These are phyloP conservation scores for Diddensiella transvaalensis DNA, from an alignment of 805 yeast species.

Conservation along the genomic window DNA sequence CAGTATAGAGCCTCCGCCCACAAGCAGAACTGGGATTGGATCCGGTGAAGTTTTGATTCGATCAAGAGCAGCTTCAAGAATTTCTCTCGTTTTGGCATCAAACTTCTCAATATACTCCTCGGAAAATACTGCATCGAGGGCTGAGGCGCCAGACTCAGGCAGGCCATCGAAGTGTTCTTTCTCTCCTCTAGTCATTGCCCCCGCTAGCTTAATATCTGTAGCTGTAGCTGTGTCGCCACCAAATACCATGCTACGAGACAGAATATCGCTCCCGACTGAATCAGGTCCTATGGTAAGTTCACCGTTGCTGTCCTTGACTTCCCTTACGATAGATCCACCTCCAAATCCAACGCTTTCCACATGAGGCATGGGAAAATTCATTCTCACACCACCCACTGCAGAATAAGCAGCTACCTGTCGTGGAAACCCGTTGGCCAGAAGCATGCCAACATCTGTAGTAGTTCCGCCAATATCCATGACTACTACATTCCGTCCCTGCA, in stretches of 20 bases:
- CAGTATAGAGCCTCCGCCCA: slow-evolving; percentile 51
- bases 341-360: slow-evolving; percentile 49
- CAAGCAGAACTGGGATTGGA: slow-evolving; percentile 42
- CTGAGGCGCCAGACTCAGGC: slow-evolving; percentile 12
- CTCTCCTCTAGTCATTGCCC: slow-evolving; percentile 21
- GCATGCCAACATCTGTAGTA: slow-evolving; percentile 47
- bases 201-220: slow-evolving; percentile 37
- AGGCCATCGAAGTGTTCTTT: slow-evolving; percentile 25
- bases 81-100: slow-evolving; percentile 27
- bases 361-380: slow-evolving; percentile 48
- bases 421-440: slow-evolving; percentile 46
- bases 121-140: no score
- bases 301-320: neutral
- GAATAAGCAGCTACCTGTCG: slow-evolving; percentile 44
- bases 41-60: slow-evolving; percentile 45
- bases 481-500: slow-evolving; percentile 30
- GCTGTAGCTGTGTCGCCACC: slow-evolving; percentile 43
- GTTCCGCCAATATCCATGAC: slow-evolving; percentile 52
- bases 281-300: slow-evolving; percentile 42
- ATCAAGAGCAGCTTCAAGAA: slow-evolving; percentile 42
- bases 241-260: slow-evolving; percentile 37
- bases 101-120: slow-evolving; percentile 31
- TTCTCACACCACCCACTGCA: slow-evolving; percentile 45
- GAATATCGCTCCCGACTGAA: slow-evolving; percentile 43
- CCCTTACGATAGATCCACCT: slow-evolving; percentile 45